Base-by-base conservation (phyloP, 2,329 filamentous ascomycete species). In the Botrytis fabae region DNA sequence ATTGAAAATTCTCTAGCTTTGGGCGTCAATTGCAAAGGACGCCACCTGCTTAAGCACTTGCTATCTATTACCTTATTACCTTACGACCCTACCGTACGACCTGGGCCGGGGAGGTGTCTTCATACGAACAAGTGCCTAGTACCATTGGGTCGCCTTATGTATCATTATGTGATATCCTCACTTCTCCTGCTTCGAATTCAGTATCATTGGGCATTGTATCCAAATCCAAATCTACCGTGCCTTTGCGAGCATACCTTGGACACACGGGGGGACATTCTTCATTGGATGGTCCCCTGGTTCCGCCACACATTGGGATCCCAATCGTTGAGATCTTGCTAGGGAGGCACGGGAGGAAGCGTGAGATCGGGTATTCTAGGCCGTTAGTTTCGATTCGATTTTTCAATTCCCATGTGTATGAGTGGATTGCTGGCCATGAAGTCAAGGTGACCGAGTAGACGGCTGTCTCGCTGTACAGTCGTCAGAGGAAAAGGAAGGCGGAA, bases 301-400 rank as follows among this genome's bases (percentile, higher is more conserved):
- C 46, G 65, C 18, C 54, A 57, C 65, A 68, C 54, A 42, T 57
- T 68, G 65, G 65, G 48, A 69, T 69, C 16, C 14, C 20, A 51
- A n/a, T 66, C 10, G 22, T 20, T 38, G 63, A n/a, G 35, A 18
- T 32, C 20, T 65, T 46, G 35, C 25, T 38, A 18, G 12, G 20
- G 42, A n/a, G 22, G 35, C 16, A 18, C 9, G 22, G 20, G 42
- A 18, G 22, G 35, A 42, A 62, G 42, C 25, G 60, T 62, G 60
- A 62, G 35, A n/a, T 62, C 35, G 60, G 60, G 22, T 16, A 62
- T 62, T 62, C 35, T n/a, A 60, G 57, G 28, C 54, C 32, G 14
- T 54, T 8, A 54, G 51, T 28, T 28, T n/a, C 12, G 2, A 54
- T 54, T n/a, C n/a, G 51, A 28, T 6, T 54, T 28, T 54, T 1